These are phyloP conservation scores for Cyclocybe aegerita DNA, from an alignment of 768 basidiomycete species.

Conservation along the genomic window DNA sequence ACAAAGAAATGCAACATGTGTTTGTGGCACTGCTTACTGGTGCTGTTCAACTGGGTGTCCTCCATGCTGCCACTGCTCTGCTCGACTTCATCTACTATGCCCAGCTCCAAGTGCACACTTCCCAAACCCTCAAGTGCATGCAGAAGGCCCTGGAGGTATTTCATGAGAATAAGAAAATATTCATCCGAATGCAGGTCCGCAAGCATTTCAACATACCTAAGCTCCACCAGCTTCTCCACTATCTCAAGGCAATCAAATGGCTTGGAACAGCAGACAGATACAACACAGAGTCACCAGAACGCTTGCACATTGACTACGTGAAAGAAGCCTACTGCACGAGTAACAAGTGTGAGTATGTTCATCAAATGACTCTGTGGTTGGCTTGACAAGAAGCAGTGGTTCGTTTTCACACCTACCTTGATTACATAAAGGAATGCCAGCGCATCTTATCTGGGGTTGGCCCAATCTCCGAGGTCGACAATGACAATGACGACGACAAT, in stretches of 20 bases:
- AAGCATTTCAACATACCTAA: slow-evolving; percentile 33
- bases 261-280: slow-evolving; percentile 29
- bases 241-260: slow-evolving; percentile 22
- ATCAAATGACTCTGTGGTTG: slow-evolving; percentile 39
- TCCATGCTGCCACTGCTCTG: slow-evolving; percentile 16
- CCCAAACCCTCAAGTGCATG: slow-evolving; percentile 16
- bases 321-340: slow-evolving; percentile 28
- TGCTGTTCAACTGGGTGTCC: slow-evolving; percentile 5
- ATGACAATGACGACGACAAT: too few species aligned
- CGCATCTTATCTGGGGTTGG: too few species aligned
- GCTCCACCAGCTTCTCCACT: slow-evolving; percentile 11
- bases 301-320: slow-evolving; percentile 36
- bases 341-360: slow-evolving; percentile 24
- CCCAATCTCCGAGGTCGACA: too few species aligned
- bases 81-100: slow-evolving; percentile 32
- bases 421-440: too few species aligned
- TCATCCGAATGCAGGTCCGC: slow-evolving; percentile 14
- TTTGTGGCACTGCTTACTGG: slow-evolving; percentile 29
- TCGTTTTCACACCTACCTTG: neutral
- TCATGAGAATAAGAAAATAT: slow-evolving; percentile 13
- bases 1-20: slow-evolving; percentile 33
- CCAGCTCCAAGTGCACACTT: slow-evolving; percentile 19
- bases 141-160: slow-evolving; percentile 12
- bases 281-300: slow-evolving; percentile 30
- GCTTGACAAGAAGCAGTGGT: slow-evolving; percentile 26